Conservation (phyloP, 192 early-diverging fungal genomes). For the Backusella morwellensis region DNA sequence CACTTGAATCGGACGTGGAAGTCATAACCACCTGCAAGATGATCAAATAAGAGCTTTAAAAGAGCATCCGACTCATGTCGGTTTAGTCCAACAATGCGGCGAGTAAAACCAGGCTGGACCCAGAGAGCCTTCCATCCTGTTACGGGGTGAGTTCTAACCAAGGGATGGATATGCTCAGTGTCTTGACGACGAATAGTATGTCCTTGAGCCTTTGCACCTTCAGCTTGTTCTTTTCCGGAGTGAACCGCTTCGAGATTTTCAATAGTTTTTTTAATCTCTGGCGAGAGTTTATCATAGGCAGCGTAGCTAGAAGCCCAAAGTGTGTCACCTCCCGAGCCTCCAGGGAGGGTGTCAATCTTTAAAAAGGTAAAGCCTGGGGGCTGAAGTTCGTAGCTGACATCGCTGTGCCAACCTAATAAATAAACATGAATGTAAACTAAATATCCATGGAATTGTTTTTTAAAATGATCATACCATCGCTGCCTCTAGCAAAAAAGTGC, state of each 20-base stretch:
- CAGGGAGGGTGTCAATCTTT: constrained; percentile 46
- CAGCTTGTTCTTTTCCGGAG: constrained; percentile 22
- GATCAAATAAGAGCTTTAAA: constrained; percentile 46
- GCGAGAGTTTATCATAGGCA: constrained; percentile 61
- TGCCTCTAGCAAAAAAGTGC: neutral
- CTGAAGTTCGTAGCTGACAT: constrained; percentile 55
- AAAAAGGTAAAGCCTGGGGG: constrained; percentile 55
- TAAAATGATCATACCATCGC: neutral
- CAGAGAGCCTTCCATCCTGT: constrained; percentile 58
- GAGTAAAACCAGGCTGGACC: constrained; percentile 56
- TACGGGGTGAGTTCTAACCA: constrained; percentile 59
- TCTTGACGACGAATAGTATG: constrained; percentile 16
- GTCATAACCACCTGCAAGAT: constrained; percentile 44
- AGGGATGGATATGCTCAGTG: constrained; percentile 23
- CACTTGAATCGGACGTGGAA: constrained; percentile 50
- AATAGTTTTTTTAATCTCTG: constrained; percentile 50
- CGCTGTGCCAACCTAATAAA: constrained; percentile 45
- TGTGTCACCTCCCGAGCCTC: constrained; percentile 53
- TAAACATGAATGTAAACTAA: neutral
- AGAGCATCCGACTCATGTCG: constrained; percentile 47
- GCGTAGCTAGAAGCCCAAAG: constrained; percentile 57
- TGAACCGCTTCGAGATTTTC: constrained; percentile 61
- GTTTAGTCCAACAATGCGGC: constrained; percentile 45
- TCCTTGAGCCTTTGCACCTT: constrained; percentile 17
- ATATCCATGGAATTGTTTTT: neutral